Conservation (phyloP, 225 moss, liverwort and hornwort species). For the Polytrichum commune region DNA sequence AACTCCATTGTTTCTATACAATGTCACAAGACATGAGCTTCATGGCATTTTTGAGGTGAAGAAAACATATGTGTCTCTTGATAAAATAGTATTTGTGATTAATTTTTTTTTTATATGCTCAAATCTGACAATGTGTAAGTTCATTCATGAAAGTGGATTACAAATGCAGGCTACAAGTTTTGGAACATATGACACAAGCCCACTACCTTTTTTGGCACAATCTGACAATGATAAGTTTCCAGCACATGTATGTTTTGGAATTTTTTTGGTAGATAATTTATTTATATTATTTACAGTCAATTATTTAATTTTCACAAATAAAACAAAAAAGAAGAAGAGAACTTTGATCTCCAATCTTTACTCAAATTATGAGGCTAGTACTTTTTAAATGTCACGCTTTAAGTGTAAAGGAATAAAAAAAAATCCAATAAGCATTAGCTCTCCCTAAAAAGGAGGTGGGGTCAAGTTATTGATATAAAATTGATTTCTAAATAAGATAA, state of each 20-base stretch:
- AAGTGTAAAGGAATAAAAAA: too few relatives aligned
- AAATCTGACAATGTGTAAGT: too few relatives aligned
- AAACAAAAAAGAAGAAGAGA: too few relatives aligned
- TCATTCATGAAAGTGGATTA: not conserved
- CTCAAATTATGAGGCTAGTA: too few relatives aligned
- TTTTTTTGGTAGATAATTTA: not conserved
- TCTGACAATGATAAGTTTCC: not conserved
- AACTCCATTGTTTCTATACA: conserved; percentile 10
- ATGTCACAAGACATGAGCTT: conserved; percentile 1
- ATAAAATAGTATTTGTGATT: not conserved
- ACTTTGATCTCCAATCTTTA: too few relatives aligned
- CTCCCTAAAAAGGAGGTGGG: too few relatives aligned
- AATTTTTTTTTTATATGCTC: not conserved
- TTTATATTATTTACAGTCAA: not conserved
- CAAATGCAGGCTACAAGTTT: not conserved
- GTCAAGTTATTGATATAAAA: too few relatives aligned
- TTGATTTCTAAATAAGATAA: too few relatives aligned
- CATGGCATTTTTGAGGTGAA: conserved; percentile 10
- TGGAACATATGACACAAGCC: not conserved
- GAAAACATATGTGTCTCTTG: not conserved
- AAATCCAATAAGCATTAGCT: too few relatives aligned
- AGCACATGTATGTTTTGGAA: not conserved
- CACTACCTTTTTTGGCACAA: not conserved
- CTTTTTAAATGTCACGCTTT: too few relatives aligned
- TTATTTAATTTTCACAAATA: too few relatives aligned